Conservation (phyloP, 2,329 filamentous ascomycete genomes). For the Dactylellina cionopaga region DNA sequence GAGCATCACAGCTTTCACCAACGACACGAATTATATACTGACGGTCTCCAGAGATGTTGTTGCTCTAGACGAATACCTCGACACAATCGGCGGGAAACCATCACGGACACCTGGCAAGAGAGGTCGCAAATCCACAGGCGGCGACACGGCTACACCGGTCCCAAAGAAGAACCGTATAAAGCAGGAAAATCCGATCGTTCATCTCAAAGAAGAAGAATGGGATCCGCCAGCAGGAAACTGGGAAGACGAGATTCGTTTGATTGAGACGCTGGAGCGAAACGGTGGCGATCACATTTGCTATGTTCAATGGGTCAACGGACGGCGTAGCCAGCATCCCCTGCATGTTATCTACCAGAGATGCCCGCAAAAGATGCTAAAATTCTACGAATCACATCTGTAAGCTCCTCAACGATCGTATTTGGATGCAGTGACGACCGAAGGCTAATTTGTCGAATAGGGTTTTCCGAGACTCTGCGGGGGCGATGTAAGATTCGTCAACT, state of each 20-base stretch:
- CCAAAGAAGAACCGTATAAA: conserved; percentile 56
- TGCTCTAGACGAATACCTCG: conserved; percentile 67
- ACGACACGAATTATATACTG: background rate
- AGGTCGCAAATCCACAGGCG: conserved; percentile 63
- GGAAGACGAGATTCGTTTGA: conserved; percentile 76
- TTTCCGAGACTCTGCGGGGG: conserved; percentile 34
- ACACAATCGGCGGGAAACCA: conserved; percentile 71
- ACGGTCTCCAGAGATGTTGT: conserved; percentile 22
- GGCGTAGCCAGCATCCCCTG: conserved; percentile 78
- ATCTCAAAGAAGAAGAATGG: conserved; percentile 65
- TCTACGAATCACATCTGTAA: conserved; percentile 66
- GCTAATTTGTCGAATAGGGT: conserved; percentile 30
- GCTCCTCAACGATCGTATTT: conserved; percentile 26
- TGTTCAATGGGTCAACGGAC: conserved; percentile 64
- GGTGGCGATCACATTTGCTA: conserved; percentile 72
- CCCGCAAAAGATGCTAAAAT: conserved; percentile 73
- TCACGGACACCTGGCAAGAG: conserved; percentile 67
- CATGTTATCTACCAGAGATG: conserved; percentile 76
- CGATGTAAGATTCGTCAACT: conserved; percentile 27
- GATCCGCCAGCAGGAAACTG: conserved; percentile 77
- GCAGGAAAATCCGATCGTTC: conserved; percentile 56
- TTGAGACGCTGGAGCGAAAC: conserved; percentile 78
- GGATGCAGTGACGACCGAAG: background rate
- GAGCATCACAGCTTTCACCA: background rate
- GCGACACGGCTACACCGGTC: conserved; percentile 54